Evolutionary conservation across 2,329 filamentous ascomycete genomes (phyloP).

Genomic region (Talaromyces sp.): DNA sequence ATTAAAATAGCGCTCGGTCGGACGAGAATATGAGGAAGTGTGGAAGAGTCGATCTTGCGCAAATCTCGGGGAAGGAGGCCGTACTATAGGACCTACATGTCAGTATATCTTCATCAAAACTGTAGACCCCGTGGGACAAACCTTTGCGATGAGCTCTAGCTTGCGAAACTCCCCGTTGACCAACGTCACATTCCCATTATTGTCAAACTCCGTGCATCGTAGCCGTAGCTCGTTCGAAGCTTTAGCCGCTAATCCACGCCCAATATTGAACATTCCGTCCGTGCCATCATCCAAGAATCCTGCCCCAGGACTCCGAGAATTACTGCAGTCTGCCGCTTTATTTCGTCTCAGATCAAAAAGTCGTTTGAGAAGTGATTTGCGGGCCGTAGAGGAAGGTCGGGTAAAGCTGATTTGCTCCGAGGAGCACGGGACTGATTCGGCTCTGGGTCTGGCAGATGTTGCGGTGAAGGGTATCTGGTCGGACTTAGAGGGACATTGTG

Average conservation of each 20-base stretch:
- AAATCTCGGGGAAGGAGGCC: slow-evolving; percentile 90
- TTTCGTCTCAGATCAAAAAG: slow-evolving; percentile 39
- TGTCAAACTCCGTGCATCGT: slow-evolving; percentile 93
- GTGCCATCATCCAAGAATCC: slow-evolving; percentile 61
- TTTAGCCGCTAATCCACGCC: slow-evolving; percentile 71
- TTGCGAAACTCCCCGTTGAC: slow-evolving; percentile 98
- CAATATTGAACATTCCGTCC: slow-evolving; percentile 66
- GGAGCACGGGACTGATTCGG: neutral
- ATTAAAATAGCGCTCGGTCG: slow-evolving; percentile 91
- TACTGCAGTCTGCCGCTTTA: slow-evolving; percentile 42
- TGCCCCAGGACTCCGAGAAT: slow-evolving; percentile 60
- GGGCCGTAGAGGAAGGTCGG: slow-evolving; percentile 36
- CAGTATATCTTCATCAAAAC: slow-evolving; percentile 65
- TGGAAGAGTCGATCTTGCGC: slow-evolving; percentile 95
- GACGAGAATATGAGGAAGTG: slow-evolving; percentile 91
- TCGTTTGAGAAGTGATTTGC: slow-evolving; percentile 39
- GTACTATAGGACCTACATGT: slow-evolving; percentile 72
- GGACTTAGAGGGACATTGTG: slow-evolving; percentile 26
- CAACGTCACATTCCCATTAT: slow-evolving; percentile 85
- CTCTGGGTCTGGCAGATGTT: slow-evolving; percentile 11
- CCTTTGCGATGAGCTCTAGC: slow-evolving; percentile 93
- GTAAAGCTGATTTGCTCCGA: slow-evolving; percentile 17
- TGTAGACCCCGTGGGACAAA: slow-evolving; percentile 40
- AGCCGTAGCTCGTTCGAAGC: slow-evolving; percentile 82
- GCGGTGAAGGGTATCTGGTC: slow-evolving; percentile 36